Percentiles rank a stretch among this genome's conserved stretches.
These are phyloP conservation scores for Cystobasidium tubakii DNA, from an alignment of 768 basidiomycete genomes.

Conservation along the genomic window DNA sequence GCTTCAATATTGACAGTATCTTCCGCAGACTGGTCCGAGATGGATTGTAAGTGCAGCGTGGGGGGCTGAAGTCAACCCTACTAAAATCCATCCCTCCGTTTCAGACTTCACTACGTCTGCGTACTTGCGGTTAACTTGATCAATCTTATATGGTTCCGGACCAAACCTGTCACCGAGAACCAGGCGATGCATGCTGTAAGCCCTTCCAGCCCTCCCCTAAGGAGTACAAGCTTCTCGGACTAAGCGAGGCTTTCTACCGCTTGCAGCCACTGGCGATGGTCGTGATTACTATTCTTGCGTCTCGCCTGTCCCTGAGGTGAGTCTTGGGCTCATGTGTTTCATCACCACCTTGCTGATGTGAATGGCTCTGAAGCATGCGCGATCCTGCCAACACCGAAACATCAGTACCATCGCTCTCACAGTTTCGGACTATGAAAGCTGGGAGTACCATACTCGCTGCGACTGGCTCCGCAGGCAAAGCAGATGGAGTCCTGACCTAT, in stretches of 20 bases:
- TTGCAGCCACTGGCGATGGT: not conserved
- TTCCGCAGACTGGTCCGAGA: not conserved
- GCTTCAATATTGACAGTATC: not conserved
- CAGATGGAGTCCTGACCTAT: not conserved
- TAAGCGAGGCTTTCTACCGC: too few species aligned
- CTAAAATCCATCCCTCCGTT: too few species aligned
- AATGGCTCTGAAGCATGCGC: not conserved
- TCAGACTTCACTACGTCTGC: not conserved
- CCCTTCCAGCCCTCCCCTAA: not conserved
- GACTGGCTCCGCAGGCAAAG: not conserved
- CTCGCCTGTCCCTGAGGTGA: not conserved
- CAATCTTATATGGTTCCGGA: not conserved
- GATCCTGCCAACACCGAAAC: not conserved
- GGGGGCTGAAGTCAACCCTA: too few species aligned
- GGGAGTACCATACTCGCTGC: not conserved
- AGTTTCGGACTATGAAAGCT: not conserved
- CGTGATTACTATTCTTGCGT: not conserved
- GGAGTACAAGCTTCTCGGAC: too few species aligned
- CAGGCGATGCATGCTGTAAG: constrained; percentile 1
- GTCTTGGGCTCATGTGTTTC: too few species aligned
- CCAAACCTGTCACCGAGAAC: constrained; percentile 2
- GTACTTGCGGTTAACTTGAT: not conserved
- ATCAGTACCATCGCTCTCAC: not conserved
- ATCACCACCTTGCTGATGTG: not conserved
- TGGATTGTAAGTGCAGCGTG: not conserved